Percentiles rank a stretch among this genome's conserved stretches.
phyloP scores from a whole-genome alignment of 306 rosid genomes.

The Calophaca sinica region DNA sequence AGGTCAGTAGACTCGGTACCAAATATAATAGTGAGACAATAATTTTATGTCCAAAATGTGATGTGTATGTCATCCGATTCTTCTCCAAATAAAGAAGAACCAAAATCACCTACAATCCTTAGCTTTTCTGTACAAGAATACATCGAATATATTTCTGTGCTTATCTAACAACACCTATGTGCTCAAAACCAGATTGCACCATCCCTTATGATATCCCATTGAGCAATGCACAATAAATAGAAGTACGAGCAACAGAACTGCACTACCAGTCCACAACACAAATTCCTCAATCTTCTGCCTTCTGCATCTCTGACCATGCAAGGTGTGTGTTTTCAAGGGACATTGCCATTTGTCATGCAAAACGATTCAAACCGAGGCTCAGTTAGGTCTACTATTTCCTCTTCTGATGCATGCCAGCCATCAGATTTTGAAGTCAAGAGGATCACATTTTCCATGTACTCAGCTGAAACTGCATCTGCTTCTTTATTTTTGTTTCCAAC shows the following conservation, averaged over 20 bases:
- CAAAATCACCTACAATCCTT: slow-evolving; percentile 45
- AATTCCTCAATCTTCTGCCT: slow-evolving; percentile 5
- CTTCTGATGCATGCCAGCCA: slow-evolving; percentile 60
- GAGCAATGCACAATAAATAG: slow-evolving; percentile 1
- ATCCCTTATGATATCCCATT: slow-evolving; percentile 31
- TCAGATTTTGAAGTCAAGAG: slow-evolving; percentile 61
- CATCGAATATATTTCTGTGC: slow-evolving; percentile 44
- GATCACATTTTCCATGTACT: slow-evolving; percentile 61
- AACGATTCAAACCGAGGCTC: slow-evolving; percentile 93
- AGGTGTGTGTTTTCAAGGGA: slow-evolving; percentile 42
- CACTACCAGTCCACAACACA: neutral
- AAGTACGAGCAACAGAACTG: slow-evolving; percentile 13
- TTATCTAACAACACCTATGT: slow-evolving; percentile 45
- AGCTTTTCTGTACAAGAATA: slow-evolving; percentile 64
- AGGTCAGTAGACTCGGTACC: no score
- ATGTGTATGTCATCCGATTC: slow-evolving; percentile 39
- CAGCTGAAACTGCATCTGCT: slow-evolving; percentile 56
- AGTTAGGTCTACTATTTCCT: slow-evolving; percentile 81
- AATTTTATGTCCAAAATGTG: neutral
- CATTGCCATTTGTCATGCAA: slow-evolving; percentile 57
- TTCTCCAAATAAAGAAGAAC: slow-evolving; percentile 44
- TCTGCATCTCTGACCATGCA: slow-evolving; percentile 20
- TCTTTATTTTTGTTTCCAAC: slow-evolving; percentile 47
- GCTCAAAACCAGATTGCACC: slow-evolving; percentile 42
- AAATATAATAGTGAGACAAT: no score